Percentiles rank a stretch among this genome's conserved stretches.
These are phyloP conservation scores for Trametes elegans DNA, from an alignment of 768 basidiomycete genomes.

Conservation along the genomic window DNA sequence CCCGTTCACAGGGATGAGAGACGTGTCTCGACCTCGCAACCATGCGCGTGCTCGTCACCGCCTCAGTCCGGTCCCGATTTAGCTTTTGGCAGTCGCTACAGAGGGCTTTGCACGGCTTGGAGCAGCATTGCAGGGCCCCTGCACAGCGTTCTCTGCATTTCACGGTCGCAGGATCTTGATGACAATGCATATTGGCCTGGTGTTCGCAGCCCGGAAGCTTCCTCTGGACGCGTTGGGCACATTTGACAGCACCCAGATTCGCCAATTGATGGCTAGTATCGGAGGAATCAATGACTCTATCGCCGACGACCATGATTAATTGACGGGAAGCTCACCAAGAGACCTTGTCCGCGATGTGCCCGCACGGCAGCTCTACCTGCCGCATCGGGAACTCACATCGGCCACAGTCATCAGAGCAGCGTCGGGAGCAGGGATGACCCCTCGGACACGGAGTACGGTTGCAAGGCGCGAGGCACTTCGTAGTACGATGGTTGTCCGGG, in stretches of 20 bases:
- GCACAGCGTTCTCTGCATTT: slow-evolving; percentile 29
- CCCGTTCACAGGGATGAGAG: slow-evolving; percentile 31
- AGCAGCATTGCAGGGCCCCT: slow-evolving; percentile 28
- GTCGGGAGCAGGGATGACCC: slow-evolving; percentile 55
- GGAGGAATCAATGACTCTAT: too few species aligned
- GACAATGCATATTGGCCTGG: slow-evolving; percentile 17
- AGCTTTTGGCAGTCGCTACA: slow-evolving; percentile 32
- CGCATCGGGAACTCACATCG: slow-evolving; percentile 47
- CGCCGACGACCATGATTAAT: neutral
- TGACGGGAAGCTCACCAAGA: slow-evolving; percentile 27
- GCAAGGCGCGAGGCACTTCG: slow-evolving; percentile 47
- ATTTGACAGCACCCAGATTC: slow-evolving; percentile 24
- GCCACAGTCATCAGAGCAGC: slow-evolving; percentile 53
- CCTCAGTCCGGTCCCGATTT: neutral
- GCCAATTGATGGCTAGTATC: slow-evolving; percentile 26
- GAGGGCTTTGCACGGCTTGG: slow-evolving; percentile 27
- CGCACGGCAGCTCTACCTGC: slow-evolving; percentile 54
- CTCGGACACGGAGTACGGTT: slow-evolving; percentile 47
- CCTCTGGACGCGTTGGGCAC: slow-evolving; percentile 26
- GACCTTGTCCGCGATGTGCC: slow-evolving; percentile 40
- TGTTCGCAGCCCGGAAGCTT: slow-evolving; percentile 34
- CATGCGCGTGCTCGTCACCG: too few species aligned
- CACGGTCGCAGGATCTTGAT: slow-evolving; percentile 13
- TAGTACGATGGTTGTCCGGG: slow-evolving; percentile 51
- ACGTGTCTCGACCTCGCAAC: slow-evolving; percentile 23